Base-by-base conservation (phyloP, 2,329 filamentous ascomycete species). In the Aspergillus fructus region DNA sequence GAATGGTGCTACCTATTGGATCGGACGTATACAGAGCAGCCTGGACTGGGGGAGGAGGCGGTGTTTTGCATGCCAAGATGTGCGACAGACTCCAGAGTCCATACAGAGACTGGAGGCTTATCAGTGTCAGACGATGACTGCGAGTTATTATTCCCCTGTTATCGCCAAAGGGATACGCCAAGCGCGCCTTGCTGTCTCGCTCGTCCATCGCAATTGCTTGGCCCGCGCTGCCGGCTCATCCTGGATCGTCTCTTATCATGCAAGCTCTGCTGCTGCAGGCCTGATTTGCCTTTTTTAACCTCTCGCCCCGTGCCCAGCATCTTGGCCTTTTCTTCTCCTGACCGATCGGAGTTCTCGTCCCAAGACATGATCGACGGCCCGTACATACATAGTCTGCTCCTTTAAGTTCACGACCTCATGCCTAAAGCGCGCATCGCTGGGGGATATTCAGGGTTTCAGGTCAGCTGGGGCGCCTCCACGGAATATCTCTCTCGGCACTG, bases 161-260 rank as follows among this genome's bases (percentile, higher is more conserved):
- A 33, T 51, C 49, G 46, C 6, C 30, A 45, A 54, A 54, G 43
- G 42, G 51, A 48, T 48, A 30, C 27, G 51, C 51, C 51, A 54
- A 54, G 51, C n/a, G 24, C 43, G 30, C 43, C 51, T 41, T 54
- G 51, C 49, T 42, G 37, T 13, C 34, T 21, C 27, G 8, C 27
- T 30, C 27, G 27, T 47, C 33, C 34, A 39, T 53, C 51, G 23
- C 34, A 47, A 53, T 53, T 53, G 51, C 51, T 53, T 47, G 51
- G 43, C 51, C 27, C 27, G 27, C 9, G 8, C 27, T n/a, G 13
- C 4, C 33, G 24, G 34, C 12, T 39, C 51, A 46, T 39, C 41
- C 42, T 34, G 17, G 4, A 30, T 30, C 21, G 21, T 21, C 33
- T 34, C 34, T 37, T n/a, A 6, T 37, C 4, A 15, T 37, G 12